Base-by-base conservation (phyloP, 495 filamentous ascomycete genomes). In the Aspergillus cavernicola region DNA sequence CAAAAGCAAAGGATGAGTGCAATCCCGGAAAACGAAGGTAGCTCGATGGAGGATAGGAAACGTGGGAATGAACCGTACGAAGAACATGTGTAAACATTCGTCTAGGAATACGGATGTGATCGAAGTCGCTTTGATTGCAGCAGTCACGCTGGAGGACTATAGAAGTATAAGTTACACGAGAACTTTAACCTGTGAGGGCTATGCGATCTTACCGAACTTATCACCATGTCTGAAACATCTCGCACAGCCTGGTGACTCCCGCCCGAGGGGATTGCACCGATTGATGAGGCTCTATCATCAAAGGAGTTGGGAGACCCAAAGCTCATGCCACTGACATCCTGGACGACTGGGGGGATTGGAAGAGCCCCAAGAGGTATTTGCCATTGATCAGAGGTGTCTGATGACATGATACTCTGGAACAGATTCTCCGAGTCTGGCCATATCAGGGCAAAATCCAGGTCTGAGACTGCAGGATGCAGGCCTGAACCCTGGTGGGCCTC, bases 1-100 rank as follows among this genome's bases (percentile, higher is more conserved):
- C 0, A 79, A 55, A 1, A 79, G 59, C 6, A 79, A 56, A 8
- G 75, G 65, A 47, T 76, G 72, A 7, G 71, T 73, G 57, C 73
- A 77, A 50, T 79, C 75, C 31, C 73, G 68, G 41, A 77, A 77
- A 2, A 76, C 67, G 39, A 79, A 79, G 1, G 74, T 79, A 11
- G 73, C 66, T 57, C 69, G 62, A 56, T 79, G 75, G 13, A 79
- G 56, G 19, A 79, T 65, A 4, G 75, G 75, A 23, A 79, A 79
- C 2, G 73, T 76, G 5, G 74, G 73, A 15, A 77, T 77, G 49
- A 78, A 78, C 11, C 71, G 66, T 11, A 68, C 71, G 42, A 78
- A 78, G 65, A 78, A 78, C 72, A 78, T 75, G 47, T 78, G 74
- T 6, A 78, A 52, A 49, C 74, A 76, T 50, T 76, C 72, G 43